Conservation (phyloP, 768 basidiomycete species). For the Leccinum ochraceum region DNA sequence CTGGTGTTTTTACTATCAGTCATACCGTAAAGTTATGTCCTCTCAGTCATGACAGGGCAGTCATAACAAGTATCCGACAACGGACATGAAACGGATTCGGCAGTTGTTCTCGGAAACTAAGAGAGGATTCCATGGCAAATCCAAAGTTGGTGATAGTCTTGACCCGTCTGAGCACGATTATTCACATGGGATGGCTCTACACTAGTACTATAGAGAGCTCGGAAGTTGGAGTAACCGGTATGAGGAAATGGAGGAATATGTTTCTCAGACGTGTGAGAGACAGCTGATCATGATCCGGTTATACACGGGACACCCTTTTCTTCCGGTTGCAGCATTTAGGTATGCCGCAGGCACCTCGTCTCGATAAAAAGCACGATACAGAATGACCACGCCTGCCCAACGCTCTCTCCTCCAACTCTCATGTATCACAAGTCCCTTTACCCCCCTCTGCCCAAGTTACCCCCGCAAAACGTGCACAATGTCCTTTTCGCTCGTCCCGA, state of each 20-base stretch:
- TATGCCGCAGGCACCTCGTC: neutral
- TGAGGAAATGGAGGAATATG: neutral
- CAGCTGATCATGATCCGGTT: neutral
- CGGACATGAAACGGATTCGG: neutral
- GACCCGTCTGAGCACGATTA: neutral
- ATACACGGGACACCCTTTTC: neutral
- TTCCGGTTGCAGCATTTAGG: conserved; percentile 5
- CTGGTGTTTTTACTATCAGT: too few species aligned
- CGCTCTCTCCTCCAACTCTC: neutral
- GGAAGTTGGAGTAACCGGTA: neutral
- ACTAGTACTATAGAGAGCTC: neutral
- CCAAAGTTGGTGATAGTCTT: neutral
- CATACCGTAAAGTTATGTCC: too few species aligned
- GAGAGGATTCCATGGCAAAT: neutral
- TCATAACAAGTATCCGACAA: too few species aligned
- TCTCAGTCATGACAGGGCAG: too few species aligned
- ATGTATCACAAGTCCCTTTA: conserved; percentile 63
- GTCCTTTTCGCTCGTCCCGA: conserved; percentile 56
- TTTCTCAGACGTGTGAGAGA: conserved; percentile 1
- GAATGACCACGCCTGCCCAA: neutral
- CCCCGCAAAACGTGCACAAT: conserved; percentile 56
- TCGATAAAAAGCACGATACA: conserved; percentile 8
- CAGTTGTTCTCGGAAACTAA: neutral
- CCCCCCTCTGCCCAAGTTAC: conserved; percentile 49
- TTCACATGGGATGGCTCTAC: neutral